Base-by-base conservation (phyloP, 2,329 filamentous ascomycete species). In the Epichloe hybrida region DNA sequence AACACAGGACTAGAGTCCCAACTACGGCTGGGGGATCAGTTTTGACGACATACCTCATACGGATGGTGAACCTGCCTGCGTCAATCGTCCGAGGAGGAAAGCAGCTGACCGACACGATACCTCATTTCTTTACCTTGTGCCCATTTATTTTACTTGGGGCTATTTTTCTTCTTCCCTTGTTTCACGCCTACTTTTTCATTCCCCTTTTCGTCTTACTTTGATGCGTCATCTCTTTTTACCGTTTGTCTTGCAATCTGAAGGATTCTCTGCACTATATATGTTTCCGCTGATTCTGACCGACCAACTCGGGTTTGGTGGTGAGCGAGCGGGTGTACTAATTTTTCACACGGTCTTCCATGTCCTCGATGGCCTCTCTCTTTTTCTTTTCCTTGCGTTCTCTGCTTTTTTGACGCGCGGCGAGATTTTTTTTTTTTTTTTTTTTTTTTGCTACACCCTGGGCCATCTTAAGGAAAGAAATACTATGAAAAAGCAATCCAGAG, bases 311-410 rank as follows among this genome's bases (percentile, higher is more conserved):
- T 57, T 47, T 59, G 58, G 64, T 62, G 56, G 59, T 60, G 58
- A 60, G 58, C 56, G 50, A 63, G 62, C 58, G 61, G 60, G 58
- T 66, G 64, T 66, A 66, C 64, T 64, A 65, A 61, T 66, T 60
- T 61, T 61, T 38, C 55, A 59, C 55, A 59, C 57, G 62, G 62
- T 59, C 57, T 61, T 61, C 45, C 51, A 58, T 62, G 59, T 64
- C 58, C 59, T 60, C 55, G 36, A 61, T 57, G 57, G 56, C 52
- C 53, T 55, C 56, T 55, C 48, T 50, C 9, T 34, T 17, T 34
- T 17, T 35, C 3, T 44, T 35, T 34, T 20, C 17, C 27, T 20
- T 49, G 54, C 53, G 37, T 39, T 48, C 40, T 58, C 55, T 44
- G 38, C 50, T 54, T 52, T 59, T 49, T 54, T 48, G 27, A 40